phyloP scores from a whole-genome alignment of 805 yeast species.

The Tetrapisispora taiwanensis region DNA sequence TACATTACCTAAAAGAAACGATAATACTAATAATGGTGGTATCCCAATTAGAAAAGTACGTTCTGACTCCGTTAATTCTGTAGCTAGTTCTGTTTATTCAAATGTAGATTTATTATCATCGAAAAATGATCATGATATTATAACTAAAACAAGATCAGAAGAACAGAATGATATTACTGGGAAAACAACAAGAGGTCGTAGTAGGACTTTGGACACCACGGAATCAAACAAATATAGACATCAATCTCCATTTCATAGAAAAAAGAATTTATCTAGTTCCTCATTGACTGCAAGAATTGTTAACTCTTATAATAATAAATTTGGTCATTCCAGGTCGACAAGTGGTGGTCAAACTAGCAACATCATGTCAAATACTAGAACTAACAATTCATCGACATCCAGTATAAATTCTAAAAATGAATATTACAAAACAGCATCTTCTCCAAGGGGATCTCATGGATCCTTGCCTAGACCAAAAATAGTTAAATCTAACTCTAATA shows the following conservation, averaged over 20 bases:
- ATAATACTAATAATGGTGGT: not conserved
- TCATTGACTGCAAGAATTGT: slow-evolving; percentile 4
- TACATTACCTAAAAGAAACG: not conserved
- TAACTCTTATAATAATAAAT: not conserved
- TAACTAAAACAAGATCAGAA: not conserved
- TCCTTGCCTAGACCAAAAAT: not conserved
- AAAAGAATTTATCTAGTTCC: slow-evolving; percentile 2
- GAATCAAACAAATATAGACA: slow-evolving; percentile 10
- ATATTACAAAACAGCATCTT: not conserved
- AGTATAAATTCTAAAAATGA: slow-evolving; percentile 1
- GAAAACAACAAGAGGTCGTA: slow-evolving; percentile 18
- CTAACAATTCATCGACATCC: slow-evolving; percentile 1
- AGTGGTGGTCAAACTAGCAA: slow-evolving; percentile 1
- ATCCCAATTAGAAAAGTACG: slow-evolving; percentile 1
- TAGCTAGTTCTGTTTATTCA: slow-evolving; percentile 1
- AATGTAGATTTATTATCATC: not conserved
- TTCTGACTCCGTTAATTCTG: not conserved
- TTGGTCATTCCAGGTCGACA: slow-evolving; percentile 2
- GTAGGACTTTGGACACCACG: slow-evolving; percentile 24
- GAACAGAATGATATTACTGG: not conserved
- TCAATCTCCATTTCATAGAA: not conserved
- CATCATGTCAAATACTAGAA: not conserved
- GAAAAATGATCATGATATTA: not conserved
- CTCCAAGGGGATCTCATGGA: slow-evolving; percentile 3
- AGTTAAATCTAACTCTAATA: slow-evolving; percentile 5